These are phyloP conservation scores for Phoma sp. DNA, from an alignment of 2,329 filamentous ascomycete genomes.

Conservation along the genomic window DNA sequence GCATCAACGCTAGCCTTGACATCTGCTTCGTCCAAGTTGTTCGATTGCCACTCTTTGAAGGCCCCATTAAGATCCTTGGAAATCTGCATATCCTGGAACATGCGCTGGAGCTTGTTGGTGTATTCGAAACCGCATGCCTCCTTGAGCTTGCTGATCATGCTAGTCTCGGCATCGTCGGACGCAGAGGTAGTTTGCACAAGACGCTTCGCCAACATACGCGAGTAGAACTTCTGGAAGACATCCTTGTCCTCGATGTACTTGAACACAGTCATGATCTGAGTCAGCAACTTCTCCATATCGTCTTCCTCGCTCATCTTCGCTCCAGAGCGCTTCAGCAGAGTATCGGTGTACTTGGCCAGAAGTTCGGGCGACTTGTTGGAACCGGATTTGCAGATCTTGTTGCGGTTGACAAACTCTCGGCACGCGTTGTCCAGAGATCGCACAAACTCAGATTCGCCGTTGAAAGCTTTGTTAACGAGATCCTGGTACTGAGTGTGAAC, in stretches of 20 bases:
- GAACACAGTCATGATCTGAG: slow-evolving; percentile 98
- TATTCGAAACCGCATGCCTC: slow-evolving; percentile 99
- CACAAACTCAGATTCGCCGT: slow-evolving; percentile 95
- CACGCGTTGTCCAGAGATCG: slow-evolving; percentile 96
- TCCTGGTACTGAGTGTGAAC: slow-evolving; percentile 93
- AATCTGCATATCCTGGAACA: slow-evolving; percentile 99
- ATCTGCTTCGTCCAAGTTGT: slow-evolving; percentile 69
- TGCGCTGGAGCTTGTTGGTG: slow-evolving; percentile 98
- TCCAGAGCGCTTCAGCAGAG: slow-evolving; percentile 84
- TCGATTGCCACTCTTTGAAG: slow-evolving; percentile 80
- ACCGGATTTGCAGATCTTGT: slow-evolving; percentile 91
- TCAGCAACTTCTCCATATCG: slow-evolving; percentile 86
- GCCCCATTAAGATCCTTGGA: slow-evolving; percentile 94
- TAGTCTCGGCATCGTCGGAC: slow-evolving; percentile 96
- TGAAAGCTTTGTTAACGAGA: slow-evolving; percentile 90
- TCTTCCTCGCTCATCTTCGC: slow-evolving; percentile 92
- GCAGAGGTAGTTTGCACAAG: slow-evolving; percentile 94
- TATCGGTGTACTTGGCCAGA: slow-evolving; percentile 93
- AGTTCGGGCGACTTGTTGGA: slow-evolving; percentile 95
- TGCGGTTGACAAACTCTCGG: slow-evolving; percentile 96
- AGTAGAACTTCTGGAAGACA: slow-evolving; percentile 99
- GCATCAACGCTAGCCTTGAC: slow-evolving; percentile 79
- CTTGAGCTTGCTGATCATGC: slow-evolving; percentile 99
- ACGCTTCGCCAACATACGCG: slow-evolving; percentile 92
- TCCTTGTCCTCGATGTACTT: slow-evolving; percentile 99